Conservation (phyloP, 345 rosid species). For the Arabidopsis thaliana region DNA sequence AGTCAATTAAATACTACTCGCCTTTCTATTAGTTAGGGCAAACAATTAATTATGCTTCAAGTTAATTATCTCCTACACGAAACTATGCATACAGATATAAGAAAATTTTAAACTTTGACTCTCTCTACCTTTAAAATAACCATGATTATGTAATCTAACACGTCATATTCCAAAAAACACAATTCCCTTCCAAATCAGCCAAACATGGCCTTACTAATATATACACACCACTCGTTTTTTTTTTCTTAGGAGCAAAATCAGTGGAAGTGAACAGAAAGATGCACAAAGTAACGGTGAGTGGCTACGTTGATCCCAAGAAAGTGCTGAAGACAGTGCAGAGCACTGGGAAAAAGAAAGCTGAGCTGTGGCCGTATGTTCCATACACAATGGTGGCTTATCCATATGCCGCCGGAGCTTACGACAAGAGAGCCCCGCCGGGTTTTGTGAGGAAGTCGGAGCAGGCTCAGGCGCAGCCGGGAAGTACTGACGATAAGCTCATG, state of each 20-base stretch:
- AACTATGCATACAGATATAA: slow-evolving; percentile 21
- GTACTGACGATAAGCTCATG: slow-evolving; percentile 46
- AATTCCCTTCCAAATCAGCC: slow-evolving; percentile 17
- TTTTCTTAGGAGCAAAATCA: slow-evolving; percentile 39
- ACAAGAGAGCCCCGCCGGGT: slow-evolving; percentile 45
- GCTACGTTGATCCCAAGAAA: slow-evolving; percentile 45
- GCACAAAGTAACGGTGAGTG: slow-evolving; percentile 45
- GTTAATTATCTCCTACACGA: slow-evolving; percentile 33
- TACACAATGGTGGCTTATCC: slow-evolving; percentile 48
- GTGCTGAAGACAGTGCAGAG: slow-evolving; percentile 40
- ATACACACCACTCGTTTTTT: background rate
- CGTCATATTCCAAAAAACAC: background rate
- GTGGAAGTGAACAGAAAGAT: slow-evolving; percentile 47
- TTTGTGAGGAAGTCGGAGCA: slow-evolving; percentile 48
- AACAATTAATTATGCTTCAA: background rate
- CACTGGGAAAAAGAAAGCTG: slow-evolving; percentile 47
- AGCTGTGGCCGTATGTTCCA: slow-evolving; percentile 49
- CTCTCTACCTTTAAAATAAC: slow-evolving; percentile 3
- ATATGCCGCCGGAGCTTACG: slow-evolving; percentile 46
- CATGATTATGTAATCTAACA: background rate
- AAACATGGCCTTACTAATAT: slow-evolving; percentile 27
- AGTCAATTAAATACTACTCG: background rate
- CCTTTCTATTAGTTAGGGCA: slow-evolving; percentile 9
- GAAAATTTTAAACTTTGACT: slow-evolving; percentile 1
- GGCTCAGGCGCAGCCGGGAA: slow-evolving; percentile 42